These are phyloP conservation scores for Alternaria tenuissima DNA, from an alignment of 2,329 filamentous ascomycete species.

Conservation along the genomic window DNA sequence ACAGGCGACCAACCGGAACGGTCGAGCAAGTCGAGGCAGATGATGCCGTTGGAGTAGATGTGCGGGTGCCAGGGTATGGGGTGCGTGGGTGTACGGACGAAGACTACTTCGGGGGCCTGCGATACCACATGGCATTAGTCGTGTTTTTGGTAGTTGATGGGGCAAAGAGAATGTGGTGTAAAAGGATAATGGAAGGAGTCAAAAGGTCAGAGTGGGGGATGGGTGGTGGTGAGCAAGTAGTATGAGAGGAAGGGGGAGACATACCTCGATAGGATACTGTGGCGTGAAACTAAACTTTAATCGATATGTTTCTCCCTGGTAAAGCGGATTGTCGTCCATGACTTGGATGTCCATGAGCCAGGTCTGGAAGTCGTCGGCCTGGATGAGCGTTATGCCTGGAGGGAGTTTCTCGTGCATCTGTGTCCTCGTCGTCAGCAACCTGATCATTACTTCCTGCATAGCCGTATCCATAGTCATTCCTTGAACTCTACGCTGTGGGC, in stretches of 20 bases:
- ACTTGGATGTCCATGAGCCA: slow-evolving; percentile 94
- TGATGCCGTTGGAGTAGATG: slow-evolving; percentile 98
- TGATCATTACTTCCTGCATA: neutral
- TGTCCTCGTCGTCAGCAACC: neutral
- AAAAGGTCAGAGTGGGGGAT: too few species aligned
- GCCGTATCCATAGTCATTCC: neutral
- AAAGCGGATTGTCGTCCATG: slow-evolving; percentile 88
- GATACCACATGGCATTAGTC: neutral
- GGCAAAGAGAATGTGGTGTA: too few species aligned
- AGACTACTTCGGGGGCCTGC: slow-evolving; percentile 93
- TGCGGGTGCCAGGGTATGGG: slow-evolving; percentile 93
- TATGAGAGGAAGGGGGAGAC: neutral
- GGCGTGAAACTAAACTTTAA: slow-evolving; percentile 86
- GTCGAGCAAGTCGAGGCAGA: slow-evolving; percentile 92
- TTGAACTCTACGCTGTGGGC: neutral
- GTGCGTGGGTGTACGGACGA: slow-evolving; percentile 68
- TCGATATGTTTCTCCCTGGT: slow-evolving; percentile 79
- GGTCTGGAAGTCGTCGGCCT: slow-evolving; percentile 82
- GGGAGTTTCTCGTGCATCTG: slow-evolving; percentile 67
- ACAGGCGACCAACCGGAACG: slow-evolving; percentile 93
- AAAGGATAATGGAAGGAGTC: too few species aligned
- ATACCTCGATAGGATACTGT: slow-evolving; percentile 81
- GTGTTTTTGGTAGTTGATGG: neutral
- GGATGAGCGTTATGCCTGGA: slow-evolving; percentile 78
- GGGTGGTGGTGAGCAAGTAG: neutral